Percentiles rank a stretch among this genome's conserved stretches.
phyloP scores from a whole-genome alignment of 768 basidiomycete species.

The Pulveroboletus sp. region DNA sequence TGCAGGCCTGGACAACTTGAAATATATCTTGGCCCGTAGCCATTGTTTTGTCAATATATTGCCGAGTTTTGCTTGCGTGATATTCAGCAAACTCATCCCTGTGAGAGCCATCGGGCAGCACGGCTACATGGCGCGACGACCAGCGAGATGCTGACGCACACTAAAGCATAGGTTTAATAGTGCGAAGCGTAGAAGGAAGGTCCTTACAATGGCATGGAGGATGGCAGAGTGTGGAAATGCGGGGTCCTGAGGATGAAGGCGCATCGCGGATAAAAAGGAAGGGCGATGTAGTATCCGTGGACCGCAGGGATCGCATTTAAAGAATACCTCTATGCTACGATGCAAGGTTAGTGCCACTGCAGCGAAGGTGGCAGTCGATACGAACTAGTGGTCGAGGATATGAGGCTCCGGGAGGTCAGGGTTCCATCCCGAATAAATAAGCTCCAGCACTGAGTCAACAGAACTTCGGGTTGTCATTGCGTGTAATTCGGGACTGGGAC shows the following conservation, averaged over 20 bases:
- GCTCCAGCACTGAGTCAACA: constrained; percentile 55
- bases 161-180: constrained; percentile 33
- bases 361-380: constrained; percentile 16
- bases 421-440: constrained; percentile 80
- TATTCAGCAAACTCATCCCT: constrained; percentile 86
- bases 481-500: constrained; percentile 49
- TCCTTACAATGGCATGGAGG: constrained; percentile 81
- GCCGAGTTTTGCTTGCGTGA: constrained; percentile 81
- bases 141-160: constrained; percentile 82
- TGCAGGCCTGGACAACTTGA: constrained; percentile 82
- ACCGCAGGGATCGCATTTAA: constrained; percentile 83
- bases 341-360: constrained; percentile 8
- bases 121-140: constrained; percentile 66
- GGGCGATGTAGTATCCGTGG: constrained; percentile 79
- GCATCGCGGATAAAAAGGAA: constrained; percentile 76
- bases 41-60: constrained; percentile 87
- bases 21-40: constrained; percentile 86
- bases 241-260: constrained; percentile 72
- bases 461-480: constrained; percentile 36
- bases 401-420: constrained; percentile 77
- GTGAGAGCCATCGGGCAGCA: constrained; percentile 67
- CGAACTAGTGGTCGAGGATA: constrained; percentile 72
- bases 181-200: not conserved
- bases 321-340: constrained; percentile 78
- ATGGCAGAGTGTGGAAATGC: constrained; percentile 87